These are phyloP conservation scores for Aspergillus sp. DNA, from an alignment of 2,329 filamentous ascomycete genomes.

Conservation along the genomic window DNA sequence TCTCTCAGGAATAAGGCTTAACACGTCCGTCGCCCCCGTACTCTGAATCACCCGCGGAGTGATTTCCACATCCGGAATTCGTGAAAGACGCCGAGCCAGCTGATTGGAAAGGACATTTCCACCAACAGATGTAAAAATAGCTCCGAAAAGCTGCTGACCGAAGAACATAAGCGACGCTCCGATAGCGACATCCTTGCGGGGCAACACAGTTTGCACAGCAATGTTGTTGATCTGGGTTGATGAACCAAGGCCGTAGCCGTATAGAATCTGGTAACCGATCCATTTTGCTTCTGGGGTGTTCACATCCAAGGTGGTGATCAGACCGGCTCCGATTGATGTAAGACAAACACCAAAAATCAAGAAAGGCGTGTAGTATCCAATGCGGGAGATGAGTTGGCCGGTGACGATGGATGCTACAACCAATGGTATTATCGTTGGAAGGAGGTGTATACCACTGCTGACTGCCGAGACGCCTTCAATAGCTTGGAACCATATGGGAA, in stretches of 20 bases:
- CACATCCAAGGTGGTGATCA: conserved; percentile 43
- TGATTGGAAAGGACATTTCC: conserved; percentile 53
- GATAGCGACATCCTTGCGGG: conserved; percentile 35
- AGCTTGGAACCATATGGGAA: conserved; percentile 53
- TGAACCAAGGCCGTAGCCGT: conserved; percentile 38
- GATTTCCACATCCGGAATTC: background rate
- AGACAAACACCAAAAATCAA: conserved; percentile 39
- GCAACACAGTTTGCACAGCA: conserved; percentile 39
- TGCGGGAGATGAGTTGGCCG: conserved; percentile 35
- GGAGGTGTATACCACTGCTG: conserved; percentile 48
- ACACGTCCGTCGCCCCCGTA: background rate
- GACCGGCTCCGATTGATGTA: conserved; percentile 43
- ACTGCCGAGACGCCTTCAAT: conserved; percentile 47
- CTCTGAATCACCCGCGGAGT: background rate
- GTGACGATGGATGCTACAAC: conserved; percentile 38
- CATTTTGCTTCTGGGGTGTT: conserved; percentile 38
- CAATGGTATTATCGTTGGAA: conserved; percentile 42
- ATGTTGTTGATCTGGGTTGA: conserved; percentile 42
- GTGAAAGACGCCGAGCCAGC: conserved; percentile 1
- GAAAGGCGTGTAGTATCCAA: conserved; percentile 46
- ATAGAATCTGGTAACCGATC: conserved; percentile 43
- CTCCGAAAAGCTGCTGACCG: conserved; percentile 40
- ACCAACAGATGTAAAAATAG: conserved; percentile 54
- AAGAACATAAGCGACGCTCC: conserved; percentile 42
- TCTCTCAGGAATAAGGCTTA: background rate